Conservation (phyloP, 345 rosid species). For the Firmiana major region DNA sequence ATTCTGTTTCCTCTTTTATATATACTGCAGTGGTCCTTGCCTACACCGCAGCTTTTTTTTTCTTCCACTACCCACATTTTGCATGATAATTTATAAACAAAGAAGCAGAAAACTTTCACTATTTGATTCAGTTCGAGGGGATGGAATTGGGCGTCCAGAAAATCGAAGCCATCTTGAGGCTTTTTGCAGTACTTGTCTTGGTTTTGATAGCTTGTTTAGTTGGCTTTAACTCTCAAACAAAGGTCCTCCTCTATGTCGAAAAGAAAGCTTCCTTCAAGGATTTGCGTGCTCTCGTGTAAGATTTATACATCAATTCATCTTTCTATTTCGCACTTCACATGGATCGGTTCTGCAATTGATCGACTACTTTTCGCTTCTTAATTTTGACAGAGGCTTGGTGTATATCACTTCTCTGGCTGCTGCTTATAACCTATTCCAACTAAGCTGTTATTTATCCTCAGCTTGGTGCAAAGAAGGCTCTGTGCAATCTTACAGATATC, state of each 20-base stretch:
- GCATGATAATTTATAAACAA: background rate
- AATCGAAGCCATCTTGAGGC: constrained; percentile 3
- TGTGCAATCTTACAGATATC: background rate
- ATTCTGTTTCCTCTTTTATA: too few relatives aligned
- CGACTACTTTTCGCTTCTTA: background rate
- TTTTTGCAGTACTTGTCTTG: background rate
- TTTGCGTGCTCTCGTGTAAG: constrained; percentile 13
- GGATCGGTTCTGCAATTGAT: background rate
- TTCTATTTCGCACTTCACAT: too few relatives aligned
- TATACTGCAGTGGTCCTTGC: too few relatives aligned
- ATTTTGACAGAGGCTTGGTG: constrained; percentile 5
- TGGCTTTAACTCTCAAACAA: background rate
- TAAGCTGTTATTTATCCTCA: background rate
- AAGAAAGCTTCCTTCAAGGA: constrained; percentile 15
- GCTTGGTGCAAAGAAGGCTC: background rate
- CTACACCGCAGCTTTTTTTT: background rate
- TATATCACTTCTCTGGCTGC: constrained; percentile 5
- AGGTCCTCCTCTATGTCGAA: constrained; percentile 10
- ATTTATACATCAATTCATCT: background rate
- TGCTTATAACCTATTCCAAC: constrained; percentile 10
- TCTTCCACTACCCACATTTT: background rate
- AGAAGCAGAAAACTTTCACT: background rate
- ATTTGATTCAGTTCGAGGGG: background rate
- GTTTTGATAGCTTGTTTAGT: constrained; percentile 3
- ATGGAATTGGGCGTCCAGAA: background rate